Conservation (phyloP, 768 basidiomycete genomes). For the Bullera alba region DNA sequence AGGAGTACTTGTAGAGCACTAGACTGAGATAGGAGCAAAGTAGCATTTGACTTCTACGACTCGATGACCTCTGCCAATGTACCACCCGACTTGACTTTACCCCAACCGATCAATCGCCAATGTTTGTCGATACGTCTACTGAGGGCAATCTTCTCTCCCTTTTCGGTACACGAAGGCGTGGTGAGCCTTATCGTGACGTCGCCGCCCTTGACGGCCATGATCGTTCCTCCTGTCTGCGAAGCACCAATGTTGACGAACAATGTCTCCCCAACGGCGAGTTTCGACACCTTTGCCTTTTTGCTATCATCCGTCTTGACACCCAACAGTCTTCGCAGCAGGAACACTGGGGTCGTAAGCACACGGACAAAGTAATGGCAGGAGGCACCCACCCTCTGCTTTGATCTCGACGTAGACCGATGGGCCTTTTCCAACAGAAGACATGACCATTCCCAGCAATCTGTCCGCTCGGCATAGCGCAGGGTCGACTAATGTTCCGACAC, state of each 20-base stretch:
- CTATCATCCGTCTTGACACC: slow-evolving; percentile 99
- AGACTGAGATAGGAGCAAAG: too few relatives aligned
- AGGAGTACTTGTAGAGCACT: too few relatives aligned
- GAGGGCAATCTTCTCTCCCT: slow-evolving; percentile 95
- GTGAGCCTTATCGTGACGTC: slow-evolving; percentile 69
- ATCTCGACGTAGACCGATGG: slow-evolving; percentile 76
- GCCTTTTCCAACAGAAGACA: slow-evolving; percentile 88
- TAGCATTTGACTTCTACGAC: too few relatives aligned
- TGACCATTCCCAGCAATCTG: slow-evolving; percentile 89
- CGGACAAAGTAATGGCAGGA: neutral
- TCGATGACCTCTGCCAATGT: slow-evolving; percentile 43
- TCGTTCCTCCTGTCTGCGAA: slow-evolving; percentile 92
- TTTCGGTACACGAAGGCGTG: slow-evolving; percentile 88
- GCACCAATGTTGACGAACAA: slow-evolving; percentile 96
- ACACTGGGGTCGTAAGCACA: slow-evolving; percentile 57
- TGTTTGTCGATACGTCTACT: slow-evolving; percentile 94
- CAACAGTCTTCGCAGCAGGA: slow-evolving; percentile 89
- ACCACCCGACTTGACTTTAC: slow-evolving; percentile 39
- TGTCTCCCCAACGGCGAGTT: slow-evolving; percentile 83
- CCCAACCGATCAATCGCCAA: slow-evolving; percentile 88
- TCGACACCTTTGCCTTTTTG: slow-evolving; percentile 86
- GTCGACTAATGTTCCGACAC: slow-evolving; percentile 95
- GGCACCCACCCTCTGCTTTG: slow-evolving; percentile 46
- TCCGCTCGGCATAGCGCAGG: slow-evolving; percentile 95
- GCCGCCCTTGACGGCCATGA: slow-evolving; percentile 88